These are phyloP conservation scores for Lentinus tigrinus DNA, from an alignment of 768 basidiomycete species.

Conservation along the genomic window DNA sequence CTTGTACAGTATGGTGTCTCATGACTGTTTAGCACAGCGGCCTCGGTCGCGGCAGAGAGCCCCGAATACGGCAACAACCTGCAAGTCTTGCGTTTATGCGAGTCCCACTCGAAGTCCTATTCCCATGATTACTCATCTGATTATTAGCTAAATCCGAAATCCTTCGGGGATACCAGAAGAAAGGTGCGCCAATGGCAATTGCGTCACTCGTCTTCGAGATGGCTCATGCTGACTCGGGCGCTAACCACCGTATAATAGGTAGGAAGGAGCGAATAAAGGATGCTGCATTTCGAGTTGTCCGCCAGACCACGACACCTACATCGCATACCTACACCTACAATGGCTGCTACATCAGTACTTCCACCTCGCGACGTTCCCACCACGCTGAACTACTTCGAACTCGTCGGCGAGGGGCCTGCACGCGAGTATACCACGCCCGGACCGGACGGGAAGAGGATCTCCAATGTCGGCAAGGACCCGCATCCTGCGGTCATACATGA, in stretches of 20 bases:
- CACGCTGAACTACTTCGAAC: conserved; percentile 30
- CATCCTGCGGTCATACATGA: conserved; percentile 20
- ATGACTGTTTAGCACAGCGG: no score
- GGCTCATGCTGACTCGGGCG: not conserved
- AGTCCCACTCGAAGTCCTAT: no score
- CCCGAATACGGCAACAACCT: no score
- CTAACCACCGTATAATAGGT: not conserved
- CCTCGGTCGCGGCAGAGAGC: no score
- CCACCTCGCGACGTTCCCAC: conserved; percentile 31
- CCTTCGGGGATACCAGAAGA: not conserved
- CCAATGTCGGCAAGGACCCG: conserved; percentile 24
- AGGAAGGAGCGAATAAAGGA: not conserved
- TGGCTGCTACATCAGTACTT: conserved; percentile 25
- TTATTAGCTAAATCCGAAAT: not conserved
- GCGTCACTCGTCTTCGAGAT: not conserved
- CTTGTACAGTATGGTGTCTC: no score
- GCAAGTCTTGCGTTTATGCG: no score
- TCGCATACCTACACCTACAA: conserved; percentile 1
- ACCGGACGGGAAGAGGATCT: conserved; percentile 24
- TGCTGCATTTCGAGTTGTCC: not conserved
- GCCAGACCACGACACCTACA: not conserved
- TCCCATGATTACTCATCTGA: not conserved
- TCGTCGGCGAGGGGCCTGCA: conserved; percentile 24
- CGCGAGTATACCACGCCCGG: conserved; percentile 30
- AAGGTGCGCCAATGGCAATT: not conserved